phyloP scores from a whole-genome alignment of 2,329 filamentous ascomycete genomes.

The Coleophoma eucalyptorum region DNA sequence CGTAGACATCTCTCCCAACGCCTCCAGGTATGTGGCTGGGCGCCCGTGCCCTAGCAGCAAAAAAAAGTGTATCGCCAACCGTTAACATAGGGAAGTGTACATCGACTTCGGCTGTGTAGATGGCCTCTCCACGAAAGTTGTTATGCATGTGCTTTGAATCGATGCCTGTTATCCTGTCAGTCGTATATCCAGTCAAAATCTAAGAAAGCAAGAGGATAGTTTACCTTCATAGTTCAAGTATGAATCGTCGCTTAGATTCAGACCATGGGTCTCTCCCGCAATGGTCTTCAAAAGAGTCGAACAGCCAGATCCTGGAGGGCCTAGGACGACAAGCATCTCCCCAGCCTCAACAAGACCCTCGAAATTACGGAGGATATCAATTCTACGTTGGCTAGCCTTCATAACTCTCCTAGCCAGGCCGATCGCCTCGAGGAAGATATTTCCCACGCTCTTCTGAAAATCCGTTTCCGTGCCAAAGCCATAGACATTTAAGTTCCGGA shows the following conservation, averaged over 20 bases:
- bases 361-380: conserved; percentile 55
- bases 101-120: conserved; percentile 60
- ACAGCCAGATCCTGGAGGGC: conserved; percentile 58
- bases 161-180: no score
- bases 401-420: conserved; percentile 43
- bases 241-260: conserved; percentile 46
- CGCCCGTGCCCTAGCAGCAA: conserved; percentile 65
- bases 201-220: no score
- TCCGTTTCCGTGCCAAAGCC: conserved; percentile 66
- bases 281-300: conserved; percentile 60
- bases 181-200: no score
- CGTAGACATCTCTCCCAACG: conserved; percentile 53
- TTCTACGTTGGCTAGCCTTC: conserved; percentile 45
- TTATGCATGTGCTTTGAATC: conserved; percentile 45
- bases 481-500: conserved; percentile 64
- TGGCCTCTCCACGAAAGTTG: neutral
- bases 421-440: conserved; percentile 49
- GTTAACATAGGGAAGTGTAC: conserved; percentile 72
- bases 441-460: conserved; percentile 64
- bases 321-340: conserved; percentile 65
- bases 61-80: conserved; percentile 69
- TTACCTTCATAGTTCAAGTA: conserved; percentile 57
- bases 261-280: conserved; percentile 47
- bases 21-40: conserved; percentile 58
- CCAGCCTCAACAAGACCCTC: conserved; percentile 59